Evolutionary conservation across 805 yeast species (phyloP).

Genomic region (Saccharomycopsis microspora): DNA sequence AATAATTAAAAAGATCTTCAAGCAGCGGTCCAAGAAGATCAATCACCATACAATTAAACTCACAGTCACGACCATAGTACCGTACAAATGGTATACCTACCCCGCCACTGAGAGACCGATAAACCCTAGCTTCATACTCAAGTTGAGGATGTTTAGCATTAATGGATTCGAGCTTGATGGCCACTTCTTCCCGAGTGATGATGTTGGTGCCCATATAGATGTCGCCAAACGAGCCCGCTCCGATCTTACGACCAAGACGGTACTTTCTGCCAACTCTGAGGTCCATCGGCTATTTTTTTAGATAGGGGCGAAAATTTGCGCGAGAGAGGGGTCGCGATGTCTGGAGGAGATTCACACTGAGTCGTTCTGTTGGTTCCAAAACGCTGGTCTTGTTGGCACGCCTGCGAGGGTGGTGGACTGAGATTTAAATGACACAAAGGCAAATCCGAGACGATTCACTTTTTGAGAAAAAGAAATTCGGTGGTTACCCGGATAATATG

Average conservation of each 20-base stretch:
- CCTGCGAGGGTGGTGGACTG: too few relatives aligned
- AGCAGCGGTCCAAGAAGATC: constrained; percentile 91
- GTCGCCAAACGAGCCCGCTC: constrained; percentile 96
- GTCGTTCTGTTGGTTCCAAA: too few relatives aligned
- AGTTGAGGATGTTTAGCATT: constrained; percentile 93
- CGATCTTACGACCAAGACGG: constrained; percentile 89
- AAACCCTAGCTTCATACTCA: constrained; percentile 94
- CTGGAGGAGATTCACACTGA: too few relatives aligned
- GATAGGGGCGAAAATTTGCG: too few relatives aligned
- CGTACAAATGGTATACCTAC: constrained; percentile 95
- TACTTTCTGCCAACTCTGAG: constrained; percentile 88
- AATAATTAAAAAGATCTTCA: constrained; percentile 92
- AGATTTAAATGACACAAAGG: too few relatives aligned
- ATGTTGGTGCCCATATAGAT: constrained; percentile 88
- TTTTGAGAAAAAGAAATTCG: too few relatives aligned
- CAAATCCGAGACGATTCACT: too few relatives aligned
- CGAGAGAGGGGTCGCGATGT: too few relatives aligned
- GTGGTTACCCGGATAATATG: too few relatives aligned
- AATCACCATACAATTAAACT: constrained; percentile 93
- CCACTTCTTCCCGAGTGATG: constrained; percentile 95
- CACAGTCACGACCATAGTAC: constrained; percentile 96
- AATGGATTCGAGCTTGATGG: constrained; percentile 84
- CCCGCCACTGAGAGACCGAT: constrained; percentile 89
- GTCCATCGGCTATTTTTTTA: constrained; percentile 32
- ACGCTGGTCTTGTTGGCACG: too few relatives aligned